Evolutionary conservation across 208 protist species (phyloP).

Genomic region (Wallacemonas rigidus): DNA sequence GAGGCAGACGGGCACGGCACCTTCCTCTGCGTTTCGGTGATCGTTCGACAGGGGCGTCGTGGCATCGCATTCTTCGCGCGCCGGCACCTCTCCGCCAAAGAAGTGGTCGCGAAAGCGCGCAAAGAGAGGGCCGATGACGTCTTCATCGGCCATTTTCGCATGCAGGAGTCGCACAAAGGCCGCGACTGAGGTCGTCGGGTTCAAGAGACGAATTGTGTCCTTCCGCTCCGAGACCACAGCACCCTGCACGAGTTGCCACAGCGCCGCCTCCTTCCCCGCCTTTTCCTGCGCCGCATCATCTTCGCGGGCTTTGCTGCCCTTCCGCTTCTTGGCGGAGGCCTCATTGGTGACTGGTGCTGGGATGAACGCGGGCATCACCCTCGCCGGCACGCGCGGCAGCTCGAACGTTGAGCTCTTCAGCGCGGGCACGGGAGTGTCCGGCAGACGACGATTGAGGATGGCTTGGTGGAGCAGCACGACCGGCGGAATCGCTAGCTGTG

Average conservation of each 20-base stretch:
- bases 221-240: constrained; percentile 31
- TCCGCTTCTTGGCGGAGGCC: too few species aligned
- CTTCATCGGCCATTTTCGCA: constrained; percentile 31
- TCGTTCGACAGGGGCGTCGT: not conserved
- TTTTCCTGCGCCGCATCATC: not conserved
- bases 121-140: constrained; percentile 21
- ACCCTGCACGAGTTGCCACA: constrained; percentile 2
- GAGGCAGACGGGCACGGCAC: not conserved
- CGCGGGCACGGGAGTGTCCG: not conserved
- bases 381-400: constrained; percentile 1
- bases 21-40: not conserved
- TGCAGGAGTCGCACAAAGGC: constrained; percentile 17
- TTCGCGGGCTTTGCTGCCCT: not conserved
- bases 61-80: not conserved
- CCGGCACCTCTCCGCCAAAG: constrained; percentile 1
- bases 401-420: constrained; percentile 1
- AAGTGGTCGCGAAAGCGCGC: constrained; percentile 29
- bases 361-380: constrained; percentile 19
- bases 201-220: constrained; percentile 52
- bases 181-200: constrained; percentile 37
- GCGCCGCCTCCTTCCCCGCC: not conserved
- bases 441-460: constrained; percentile 42
- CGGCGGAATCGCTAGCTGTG: constrained; percentile 53
- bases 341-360: not conserved
- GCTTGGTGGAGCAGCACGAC: constrained; percentile 59